Evolutionary conservation across 345 rosid species (phyloP).

Genomic region (Carallia pectinifolia): DNA sequence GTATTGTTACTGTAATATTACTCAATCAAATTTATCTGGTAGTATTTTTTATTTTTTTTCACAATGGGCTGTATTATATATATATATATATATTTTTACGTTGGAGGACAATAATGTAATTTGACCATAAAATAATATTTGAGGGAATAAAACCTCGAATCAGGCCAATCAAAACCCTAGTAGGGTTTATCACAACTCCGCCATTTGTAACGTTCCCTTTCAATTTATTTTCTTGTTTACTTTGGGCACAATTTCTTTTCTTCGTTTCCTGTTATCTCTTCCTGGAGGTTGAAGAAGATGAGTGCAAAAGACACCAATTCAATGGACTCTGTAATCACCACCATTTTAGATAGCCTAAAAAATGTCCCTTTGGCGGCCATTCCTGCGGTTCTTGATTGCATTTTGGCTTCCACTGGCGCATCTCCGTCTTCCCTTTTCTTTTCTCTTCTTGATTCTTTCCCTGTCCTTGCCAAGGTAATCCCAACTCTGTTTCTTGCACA

Average conservation of each 20-base stretch:
- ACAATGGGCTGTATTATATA: too few species aligned
- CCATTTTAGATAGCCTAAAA: constrained; percentile 57
- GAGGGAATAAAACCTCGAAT: too few species aligned
- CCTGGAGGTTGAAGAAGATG: constrained; percentile 13
- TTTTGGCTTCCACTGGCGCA: constrained; percentile 60
- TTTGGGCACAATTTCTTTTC: too few species aligned
- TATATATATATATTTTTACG: too few species aligned
- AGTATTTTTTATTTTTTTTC: too few species aligned
- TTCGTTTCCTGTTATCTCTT: not conserved
- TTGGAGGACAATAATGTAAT: too few species aligned
- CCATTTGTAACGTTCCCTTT: too few species aligned
- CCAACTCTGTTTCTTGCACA: not conserved
- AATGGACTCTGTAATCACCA: constrained; percentile 44
- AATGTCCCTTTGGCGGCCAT: constrained; percentile 65
- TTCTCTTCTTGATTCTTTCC: constrained; percentile 46
- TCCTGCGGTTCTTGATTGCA: constrained; percentile 81
- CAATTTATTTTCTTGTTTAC: too few species aligned
- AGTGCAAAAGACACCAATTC: constrained; percentile 15
- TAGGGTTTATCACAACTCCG: constrained; percentile 12
- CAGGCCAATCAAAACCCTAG: too few species aligned
- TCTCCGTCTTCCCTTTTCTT: constrained; percentile 57
- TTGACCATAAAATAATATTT: too few species aligned
- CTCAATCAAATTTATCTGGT: too few species aligned
- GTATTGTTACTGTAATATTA: too few species aligned
- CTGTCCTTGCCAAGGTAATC: constrained; percentile 29